Conservation (phyloP, 257 asterid genomes). For the Przewalskia tangutica region DNA sequence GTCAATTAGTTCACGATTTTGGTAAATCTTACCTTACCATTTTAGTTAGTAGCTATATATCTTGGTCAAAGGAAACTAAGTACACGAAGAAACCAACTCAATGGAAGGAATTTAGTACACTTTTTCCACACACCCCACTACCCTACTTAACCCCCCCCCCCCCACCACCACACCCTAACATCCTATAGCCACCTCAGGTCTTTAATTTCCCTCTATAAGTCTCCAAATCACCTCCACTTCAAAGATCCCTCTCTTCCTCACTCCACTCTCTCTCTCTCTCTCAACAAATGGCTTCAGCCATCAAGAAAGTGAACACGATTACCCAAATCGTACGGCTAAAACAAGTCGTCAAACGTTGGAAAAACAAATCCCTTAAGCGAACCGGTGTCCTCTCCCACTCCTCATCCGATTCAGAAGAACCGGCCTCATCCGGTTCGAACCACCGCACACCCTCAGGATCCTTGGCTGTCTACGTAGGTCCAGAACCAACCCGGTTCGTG, state of each 20-base stretch:
- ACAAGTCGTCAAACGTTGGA: slow-evolving; percentile 50
- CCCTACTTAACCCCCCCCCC: too few relatives aligned
- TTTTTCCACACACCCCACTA: neutral
- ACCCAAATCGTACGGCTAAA: slow-evolving; percentile 44
- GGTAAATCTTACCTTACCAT: too few relatives aligned
- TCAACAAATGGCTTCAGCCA: slow-evolving; percentile 29
- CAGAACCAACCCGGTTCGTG: slow-evolving; percentile 39
- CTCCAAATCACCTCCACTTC: neutral
- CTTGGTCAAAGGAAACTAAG: too few relatives aligned
- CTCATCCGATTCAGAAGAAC: slow-evolving; percentile 24
- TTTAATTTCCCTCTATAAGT: neutral
- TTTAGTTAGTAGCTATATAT: too few relatives aligned
- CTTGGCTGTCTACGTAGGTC: slow-evolving; percentile 49
- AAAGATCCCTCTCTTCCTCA: neutral
- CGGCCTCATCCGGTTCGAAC: slow-evolving; percentile 3
- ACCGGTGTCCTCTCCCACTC: neutral
- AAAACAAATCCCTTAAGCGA: slow-evolving; percentile 30
- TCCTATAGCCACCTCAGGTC: neutral
- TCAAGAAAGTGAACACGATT: slow-evolving; percentile 48
- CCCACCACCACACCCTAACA: neutral
- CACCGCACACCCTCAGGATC: slow-evolving; percentile 44
- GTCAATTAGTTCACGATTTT: too few relatives aligned
- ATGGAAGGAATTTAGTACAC: neutral
- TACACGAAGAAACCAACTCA: neutral
- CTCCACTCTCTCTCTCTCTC: neutral